Percentiles rank a stretch among this genome's conserved stretches.
Conservation (phyloP, 257 asterid genomes). For the Solanum habrochaites region DNA sequence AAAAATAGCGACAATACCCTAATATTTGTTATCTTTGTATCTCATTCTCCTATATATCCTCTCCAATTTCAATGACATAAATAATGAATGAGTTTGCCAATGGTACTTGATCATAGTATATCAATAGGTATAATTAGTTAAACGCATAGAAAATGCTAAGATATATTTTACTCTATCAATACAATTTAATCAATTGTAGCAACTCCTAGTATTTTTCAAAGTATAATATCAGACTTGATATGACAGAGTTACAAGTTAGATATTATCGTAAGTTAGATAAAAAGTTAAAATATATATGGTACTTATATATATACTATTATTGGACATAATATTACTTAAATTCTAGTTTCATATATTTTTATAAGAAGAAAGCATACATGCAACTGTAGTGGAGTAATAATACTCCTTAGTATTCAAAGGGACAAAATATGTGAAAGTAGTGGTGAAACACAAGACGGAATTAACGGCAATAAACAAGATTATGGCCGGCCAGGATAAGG, state of each 20-base stretch:
- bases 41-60: not conserved
- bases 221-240: not conserved
- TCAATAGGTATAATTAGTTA: not conserved
- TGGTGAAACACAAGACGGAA: conserved; percentile 9
- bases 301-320: not conserved
- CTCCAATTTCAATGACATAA: not conserved
- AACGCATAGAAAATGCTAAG: not conserved
- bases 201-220: not conserved
- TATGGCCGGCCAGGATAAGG: not conserved
- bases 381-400: not conserved
- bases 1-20: no score
- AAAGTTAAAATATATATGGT: no score
- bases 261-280: not conserved
- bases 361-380: not conserved
- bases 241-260: not conserved
- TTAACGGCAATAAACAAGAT: conserved; percentile 10
- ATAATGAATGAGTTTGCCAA: not conserved
- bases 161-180: not conserved
- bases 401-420: not conserved
- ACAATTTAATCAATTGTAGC: not conserved
- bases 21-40: not conserved
- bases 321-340: not conserved
- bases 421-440: not conserved
- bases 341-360: not conserved
- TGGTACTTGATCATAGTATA: not conserved